Percentiles rank a stretch among this genome's conserved stretches.
These are phyloP conservation scores for Fusarium secorum DNA, from an alignment of 2,329 filamentous ascomycete species.

Conservation along the genomic window DNA sequence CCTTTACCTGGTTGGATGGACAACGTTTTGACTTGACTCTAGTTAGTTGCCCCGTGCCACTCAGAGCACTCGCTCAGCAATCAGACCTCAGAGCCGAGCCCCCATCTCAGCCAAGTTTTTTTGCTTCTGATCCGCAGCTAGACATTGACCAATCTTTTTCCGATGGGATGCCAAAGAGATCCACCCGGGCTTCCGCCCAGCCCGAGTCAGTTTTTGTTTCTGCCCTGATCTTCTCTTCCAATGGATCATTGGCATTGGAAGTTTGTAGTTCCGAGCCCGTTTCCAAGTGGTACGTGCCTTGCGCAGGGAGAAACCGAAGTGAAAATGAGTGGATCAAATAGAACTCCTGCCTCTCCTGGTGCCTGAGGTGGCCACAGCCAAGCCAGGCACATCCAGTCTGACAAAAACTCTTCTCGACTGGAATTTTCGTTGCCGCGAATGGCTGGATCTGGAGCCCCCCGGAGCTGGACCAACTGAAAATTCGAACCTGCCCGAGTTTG, in stretches of 20 bases:
- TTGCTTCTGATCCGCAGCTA: constrained; percentile 13
- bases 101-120: constrained; percentile 20
- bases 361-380: constrained; percentile 6
- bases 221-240: neutral
- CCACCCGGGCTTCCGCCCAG: constrained; percentile 25
- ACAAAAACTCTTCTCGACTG: constrained; percentile 12
- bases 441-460: neutral
- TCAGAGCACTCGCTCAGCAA: neutral
- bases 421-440: constrained; percentile 30
- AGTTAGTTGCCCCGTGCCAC: constrained; percentile 37
- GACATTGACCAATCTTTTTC: constrained; percentile 24
- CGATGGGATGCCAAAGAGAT: neutral
- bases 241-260: constrained; percentile 1
- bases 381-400: constrained; percentile 3
- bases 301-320: neutral
- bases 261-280: constrained; percentile 15
- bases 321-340: neutral
- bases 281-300: neutral
- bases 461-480: constrained; percentile 12
- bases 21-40: constrained; percentile 30
- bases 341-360: neutral
- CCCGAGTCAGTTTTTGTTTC: constrained; percentile 31
- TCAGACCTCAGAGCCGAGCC: constrained; percentile 17
- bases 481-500: neutral
- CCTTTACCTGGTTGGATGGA: constrained; percentile 38